A percentile compares a stretch with the other conserved stretches of the same genome.
Evolutionary conservation across 169 alveolate genomes (phyloP).

Genomic region (Toxoplasma gondii): DNA sequence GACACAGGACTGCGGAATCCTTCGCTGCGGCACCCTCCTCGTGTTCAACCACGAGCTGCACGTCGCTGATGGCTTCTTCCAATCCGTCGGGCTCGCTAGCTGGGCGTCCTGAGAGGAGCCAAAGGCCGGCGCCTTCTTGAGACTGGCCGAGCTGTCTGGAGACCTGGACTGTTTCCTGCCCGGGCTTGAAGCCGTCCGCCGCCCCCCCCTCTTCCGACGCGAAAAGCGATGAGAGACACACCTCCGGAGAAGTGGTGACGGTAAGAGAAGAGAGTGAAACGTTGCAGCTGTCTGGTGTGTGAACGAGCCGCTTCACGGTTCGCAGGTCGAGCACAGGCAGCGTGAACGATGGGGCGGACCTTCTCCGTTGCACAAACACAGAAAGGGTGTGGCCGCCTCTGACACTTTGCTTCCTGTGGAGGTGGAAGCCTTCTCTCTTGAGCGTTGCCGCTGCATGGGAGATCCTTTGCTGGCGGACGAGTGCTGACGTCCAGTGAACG

Average conservation of each 20-base stretch:
- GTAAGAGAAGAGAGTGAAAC: not conserved
- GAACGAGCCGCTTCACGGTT: not conserved
- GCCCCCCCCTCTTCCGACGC: not conserved
- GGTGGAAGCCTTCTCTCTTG: slow-evolving; percentile 42
- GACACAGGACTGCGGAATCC: not conserved
- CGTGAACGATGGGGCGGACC: slow-evolving; percentile 49
- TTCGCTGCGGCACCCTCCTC: not conserved
- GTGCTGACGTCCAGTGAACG: slow-evolving; percentile 61
- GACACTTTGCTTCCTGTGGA: slow-evolving; percentile 26
- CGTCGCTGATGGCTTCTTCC: slow-evolving; percentile 48
- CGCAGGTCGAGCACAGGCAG: slow-evolving; percentile 43
- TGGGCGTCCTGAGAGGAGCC: slow-evolving; percentile 13
- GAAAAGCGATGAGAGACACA: not conserved
- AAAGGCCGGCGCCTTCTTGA: not conserved
- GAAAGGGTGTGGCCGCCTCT: slow-evolving; percentile 5
- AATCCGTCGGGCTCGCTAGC: slow-evolving; percentile 59
- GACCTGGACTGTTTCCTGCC: not conserved
- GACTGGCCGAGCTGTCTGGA: not conserved
- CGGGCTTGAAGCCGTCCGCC: not conserved
- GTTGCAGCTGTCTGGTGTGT: not conserved
- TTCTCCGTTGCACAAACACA: slow-evolving; percentile 43
- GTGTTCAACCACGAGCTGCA: slow-evolving; percentile 28
- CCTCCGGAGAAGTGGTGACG: not conserved
- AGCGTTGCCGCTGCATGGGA: not conserved
- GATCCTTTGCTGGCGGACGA: slow-evolving; percentile 4